Evolutionary conservation across 345 rosid species (phyloP), one percentile per base, ranked within the genome.

Genomic region (Fremontodendron californicum): DNA sequence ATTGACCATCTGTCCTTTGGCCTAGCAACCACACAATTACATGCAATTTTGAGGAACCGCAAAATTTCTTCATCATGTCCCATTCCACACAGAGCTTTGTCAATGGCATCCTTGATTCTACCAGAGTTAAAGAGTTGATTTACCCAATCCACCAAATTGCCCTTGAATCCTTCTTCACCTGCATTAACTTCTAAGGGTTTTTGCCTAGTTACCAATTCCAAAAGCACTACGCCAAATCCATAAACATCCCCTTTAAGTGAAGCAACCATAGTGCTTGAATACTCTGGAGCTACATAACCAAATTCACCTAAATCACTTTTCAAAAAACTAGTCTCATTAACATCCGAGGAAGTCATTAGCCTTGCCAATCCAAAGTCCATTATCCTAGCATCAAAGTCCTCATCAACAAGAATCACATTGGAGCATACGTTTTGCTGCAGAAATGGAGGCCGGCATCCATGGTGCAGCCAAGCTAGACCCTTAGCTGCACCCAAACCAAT

Each of bases 401-500:
- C 97, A 7, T 92, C 96, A 0, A 94, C 61, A 37, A 92, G 89
- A 31, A 94, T 90, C 70, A 89, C 90, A 67, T 83, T 91, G 9
- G 97, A 92, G 78, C 92, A 87, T 54, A 94, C 77, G 80, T 89
- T 90, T 70, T 86, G 96, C 77, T 90, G 98, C 78, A 90, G 84
- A 77, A 86, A 75, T 0, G 97, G 89, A 58, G 93, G 96, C 9
- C 83, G 82, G 74, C 88, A 90, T 9, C 94, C 98, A 46, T 94
- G 94, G 80, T 94, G 98, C 49, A 94, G 91, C 98, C 98, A 94
- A 48, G 96, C 94, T 3, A 94, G 87, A 43, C 96, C 94, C 7
- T 88, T 86, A 18, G 94, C 93, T 11, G 93, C 92, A 71, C 94
- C 96, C 58, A 92, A 78, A 80, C 93, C 93, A 18, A 94, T 86